A percentile compares a stretch with the other conserved stretches of the same genome.
These are phyloP conservation scores for Russula emetica DNA, from an alignment of 768 basidiomycete species.

Conservation along the genomic window DNA sequence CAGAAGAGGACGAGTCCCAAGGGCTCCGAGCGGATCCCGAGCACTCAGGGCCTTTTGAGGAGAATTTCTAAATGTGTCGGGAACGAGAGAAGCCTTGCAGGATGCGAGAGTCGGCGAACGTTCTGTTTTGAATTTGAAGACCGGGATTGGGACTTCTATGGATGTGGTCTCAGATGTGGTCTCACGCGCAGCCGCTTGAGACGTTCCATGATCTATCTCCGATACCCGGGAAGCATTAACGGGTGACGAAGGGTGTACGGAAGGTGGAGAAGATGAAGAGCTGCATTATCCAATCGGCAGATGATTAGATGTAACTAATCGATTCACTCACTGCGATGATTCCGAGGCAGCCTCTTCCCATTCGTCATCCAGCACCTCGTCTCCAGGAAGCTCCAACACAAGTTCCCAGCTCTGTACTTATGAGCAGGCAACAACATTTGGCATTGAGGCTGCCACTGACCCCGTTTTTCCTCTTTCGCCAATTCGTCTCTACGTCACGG, in stretches of 20 bases:
- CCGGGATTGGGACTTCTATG: background rate
- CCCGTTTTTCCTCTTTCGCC: constrained; percentile 34
- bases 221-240: background rate
- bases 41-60: background rate
- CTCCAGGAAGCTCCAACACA: constrained; percentile 11
- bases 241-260: constrained; percentile 3
- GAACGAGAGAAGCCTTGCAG: constrained; percentile 4
- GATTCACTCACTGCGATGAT: constrained; percentile 8
- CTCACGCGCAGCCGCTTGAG: background rate
- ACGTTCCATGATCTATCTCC: background rate
- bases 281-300: background rate
- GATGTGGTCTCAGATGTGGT: too few relatives aligned
- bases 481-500: constrained; percentile 36
- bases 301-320: background rate
- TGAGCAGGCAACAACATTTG: background rate
- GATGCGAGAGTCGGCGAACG: background rate
- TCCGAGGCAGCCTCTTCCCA: constrained; percentile 1
- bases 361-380: constrained; percentile 3
- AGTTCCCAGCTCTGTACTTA: constrained; percentile 14
- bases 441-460: constrained; percentile 24
- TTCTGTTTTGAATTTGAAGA: constrained; percentile 8
- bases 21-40: constrained; percentile 35
- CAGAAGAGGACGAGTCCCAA: constrained; percentile 48
- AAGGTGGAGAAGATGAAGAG: background rate
- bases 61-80: background rate